Conservation (phyloP, 768 basidiomycete genomes). For the Tricholoma terreum region DNA sequence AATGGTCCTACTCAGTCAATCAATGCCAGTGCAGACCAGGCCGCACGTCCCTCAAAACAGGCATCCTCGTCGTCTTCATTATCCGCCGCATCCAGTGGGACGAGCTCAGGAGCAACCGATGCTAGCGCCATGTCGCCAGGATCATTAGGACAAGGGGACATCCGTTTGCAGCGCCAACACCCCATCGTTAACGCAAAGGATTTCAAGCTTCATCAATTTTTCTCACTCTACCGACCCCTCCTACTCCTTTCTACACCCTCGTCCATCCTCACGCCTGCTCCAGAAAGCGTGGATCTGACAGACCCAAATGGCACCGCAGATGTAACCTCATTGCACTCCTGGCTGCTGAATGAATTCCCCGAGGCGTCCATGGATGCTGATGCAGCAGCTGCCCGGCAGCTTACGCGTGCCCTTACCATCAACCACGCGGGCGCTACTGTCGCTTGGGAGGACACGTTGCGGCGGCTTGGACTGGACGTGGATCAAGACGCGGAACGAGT, state of each 20-base stretch:
- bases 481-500: conserved; percentile 48
- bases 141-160: background rate
- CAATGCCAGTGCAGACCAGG: conserved; percentile 10
- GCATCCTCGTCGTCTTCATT: conserved; percentile 15
- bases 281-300: conserved; percentile 18
- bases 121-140: background rate
- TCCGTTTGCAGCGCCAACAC: conserved; percentile 33
- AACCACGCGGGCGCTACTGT: conserved; percentile 57
- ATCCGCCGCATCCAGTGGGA: conserved; percentile 7
- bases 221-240: conserved; percentile 76
- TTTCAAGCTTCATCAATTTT: conserved; percentile 81
- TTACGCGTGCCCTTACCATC: conserved; percentile 72
- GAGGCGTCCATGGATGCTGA: conserved; percentile 66
- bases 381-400: conserved; percentile 74
- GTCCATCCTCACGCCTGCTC: conserved; percentile 42
- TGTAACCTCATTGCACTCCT: conserved; percentile 19
- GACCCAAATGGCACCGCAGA: conserved; percentile 12
- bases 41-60: conserved; percentile 1
- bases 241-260: conserved; percentile 65
- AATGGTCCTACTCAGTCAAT: conserved; percentile 2
- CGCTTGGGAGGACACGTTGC: conserved; percentile 68
- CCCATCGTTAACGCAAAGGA: conserved; percentile 62
- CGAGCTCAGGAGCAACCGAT: background rate
- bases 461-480: conserved; percentile 58
- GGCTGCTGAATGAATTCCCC: conserved; percentile 38